Evolutionary conservation across 2,329 filamentous ascomycete species (phyloP).

Genomic region (Aureobasidium sp.): DNA sequence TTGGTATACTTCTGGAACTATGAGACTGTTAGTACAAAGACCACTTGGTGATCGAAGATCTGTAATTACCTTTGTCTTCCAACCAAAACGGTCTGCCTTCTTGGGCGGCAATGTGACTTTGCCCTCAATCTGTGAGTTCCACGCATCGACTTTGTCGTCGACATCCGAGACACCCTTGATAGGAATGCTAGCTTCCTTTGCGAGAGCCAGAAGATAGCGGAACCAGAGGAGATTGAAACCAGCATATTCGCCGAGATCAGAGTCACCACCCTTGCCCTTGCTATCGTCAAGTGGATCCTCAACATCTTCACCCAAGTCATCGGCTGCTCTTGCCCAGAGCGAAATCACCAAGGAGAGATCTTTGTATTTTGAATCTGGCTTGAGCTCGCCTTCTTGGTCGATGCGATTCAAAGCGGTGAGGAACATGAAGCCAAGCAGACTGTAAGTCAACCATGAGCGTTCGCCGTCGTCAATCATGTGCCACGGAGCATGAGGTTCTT

Average conservation of each 20-base stretch:
- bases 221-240: not conserved
- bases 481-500: not conserved
- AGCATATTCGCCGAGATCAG: not conserved
- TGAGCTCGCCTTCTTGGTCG: not conserved
- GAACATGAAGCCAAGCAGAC: conserved; percentile 4
- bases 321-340: not conserved
- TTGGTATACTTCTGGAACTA: not conserved
- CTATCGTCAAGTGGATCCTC: not conserved
- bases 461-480: not conserved
- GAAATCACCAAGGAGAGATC: not conserved
- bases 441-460: not conserved
- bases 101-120: conserved; percentile 3
- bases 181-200: not conserved
- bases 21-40: not conserved
- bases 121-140: not conserved
- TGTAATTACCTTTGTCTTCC: not conserved
- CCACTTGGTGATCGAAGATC: not conserved
- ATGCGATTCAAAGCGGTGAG: not conserved
- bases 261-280: not conserved
- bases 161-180: not conserved
- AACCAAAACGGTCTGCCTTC: conserved; percentile 1
- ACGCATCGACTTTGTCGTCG: not conserved
- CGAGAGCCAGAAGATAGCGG: conserved; percentile 1
- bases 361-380: conserved; percentile 1
- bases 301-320: not conserved